These are phyloP conservation scores for Eucalyptus globulus DNA, from an alignment of 345 rosid genomes.

Conservation along the genomic window DNA sequence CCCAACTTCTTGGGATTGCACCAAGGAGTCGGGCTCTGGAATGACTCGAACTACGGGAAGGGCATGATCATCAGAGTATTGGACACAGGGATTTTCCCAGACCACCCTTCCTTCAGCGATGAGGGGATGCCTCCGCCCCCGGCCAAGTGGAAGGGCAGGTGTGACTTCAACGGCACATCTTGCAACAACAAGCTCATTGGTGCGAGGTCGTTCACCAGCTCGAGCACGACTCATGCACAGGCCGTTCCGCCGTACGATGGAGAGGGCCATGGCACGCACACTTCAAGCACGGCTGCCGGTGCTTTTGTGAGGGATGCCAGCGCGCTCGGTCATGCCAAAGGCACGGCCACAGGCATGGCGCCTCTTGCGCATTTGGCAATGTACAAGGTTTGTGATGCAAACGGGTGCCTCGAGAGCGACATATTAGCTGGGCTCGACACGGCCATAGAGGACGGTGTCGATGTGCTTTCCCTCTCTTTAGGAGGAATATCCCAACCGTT, in stretches of 20 bases:
- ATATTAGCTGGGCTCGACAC: slow-evolving; percentile 43
- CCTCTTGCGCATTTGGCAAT: slow-evolving; percentile 38
- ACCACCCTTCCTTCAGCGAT: slow-evolving; percentile 37
- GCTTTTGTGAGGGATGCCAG: slow-evolving; percentile 16
- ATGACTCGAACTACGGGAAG: slow-evolving; percentile 18
- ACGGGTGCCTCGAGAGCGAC: slow-evolving; percentile 13
- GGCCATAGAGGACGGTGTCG: slow-evolving; percentile 43
- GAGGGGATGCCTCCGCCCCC: slow-evolving; percentile 29
- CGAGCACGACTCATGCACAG: background rate
- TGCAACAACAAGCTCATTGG: slow-evolving; percentile 59
- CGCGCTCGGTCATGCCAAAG: slow-evolving; percentile 26
- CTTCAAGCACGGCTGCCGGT: slow-evolving; percentile 49
- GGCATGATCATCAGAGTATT: slow-evolving; percentile 36
- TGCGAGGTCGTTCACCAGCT: slow-evolving; percentile 21
- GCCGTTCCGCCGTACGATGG: slow-evolving; percentile 19
- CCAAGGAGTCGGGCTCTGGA: slow-evolving; percentile 15
- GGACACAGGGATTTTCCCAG: slow-evolving; percentile 32
- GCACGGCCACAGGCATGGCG: slow-evolving; percentile 46
- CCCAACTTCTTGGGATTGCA: slow-evolving; percentile 35
- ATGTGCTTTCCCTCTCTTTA: slow-evolving; percentile 39
- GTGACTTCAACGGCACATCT: slow-evolving; percentile 16
- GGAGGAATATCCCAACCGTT: slow-evolving; percentile 28
- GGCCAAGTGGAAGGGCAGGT: slow-evolving; percentile 34
- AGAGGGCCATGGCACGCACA: slow-evolving; percentile 53
- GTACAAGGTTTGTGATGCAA: slow-evolving; percentile 27